phyloP scores from a whole-genome alignment of 352 stramenopile species.

The Chrysophaeum taylorii region DNA sequence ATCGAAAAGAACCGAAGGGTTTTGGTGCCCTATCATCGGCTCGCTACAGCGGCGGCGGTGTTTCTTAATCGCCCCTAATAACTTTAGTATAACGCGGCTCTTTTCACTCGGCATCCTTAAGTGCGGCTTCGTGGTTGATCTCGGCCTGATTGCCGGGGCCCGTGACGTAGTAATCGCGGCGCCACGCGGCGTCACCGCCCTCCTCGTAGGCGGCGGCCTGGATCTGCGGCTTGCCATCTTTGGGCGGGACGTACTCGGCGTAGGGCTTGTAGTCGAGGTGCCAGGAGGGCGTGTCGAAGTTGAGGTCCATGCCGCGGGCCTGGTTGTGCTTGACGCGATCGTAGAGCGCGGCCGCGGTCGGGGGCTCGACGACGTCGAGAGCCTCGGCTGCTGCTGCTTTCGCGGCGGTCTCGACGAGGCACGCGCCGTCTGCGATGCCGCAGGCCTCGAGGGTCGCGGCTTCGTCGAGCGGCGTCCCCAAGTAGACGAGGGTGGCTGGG shows the following conservation, averaged over 20 bases:
- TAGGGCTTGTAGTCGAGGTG: neutral
- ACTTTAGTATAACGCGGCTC: too few species aligned
- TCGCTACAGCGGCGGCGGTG: too few species aligned
- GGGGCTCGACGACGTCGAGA: neutral
- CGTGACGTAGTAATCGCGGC: constrained; percentile 1
- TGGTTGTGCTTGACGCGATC: neutral
- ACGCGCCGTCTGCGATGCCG: neutral
- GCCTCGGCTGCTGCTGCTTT: neutral
- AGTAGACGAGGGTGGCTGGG: neutral
- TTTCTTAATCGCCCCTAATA: too few species aligned
- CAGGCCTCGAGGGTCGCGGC: neutral
- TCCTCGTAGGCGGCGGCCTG: neutral
- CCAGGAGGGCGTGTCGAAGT: neutral
- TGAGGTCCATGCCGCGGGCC: neutral
- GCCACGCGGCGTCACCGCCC: neutral
- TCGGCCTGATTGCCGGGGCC: constrained; percentile 1
- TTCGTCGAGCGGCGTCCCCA: neutral
- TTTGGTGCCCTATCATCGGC: too few species aligned
- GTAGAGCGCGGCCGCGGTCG: neutral
- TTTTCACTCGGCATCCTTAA: too few species aligned
- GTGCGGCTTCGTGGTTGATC: constrained; percentile 2
- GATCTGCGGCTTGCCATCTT: neutral
- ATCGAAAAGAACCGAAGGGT: too few species aligned
- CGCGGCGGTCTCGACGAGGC: neutral
- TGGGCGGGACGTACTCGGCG: neutral